Conservation (phyloP, 192 early-diverging fungal species). For the Pecoramyces ruminantium region DNA sequence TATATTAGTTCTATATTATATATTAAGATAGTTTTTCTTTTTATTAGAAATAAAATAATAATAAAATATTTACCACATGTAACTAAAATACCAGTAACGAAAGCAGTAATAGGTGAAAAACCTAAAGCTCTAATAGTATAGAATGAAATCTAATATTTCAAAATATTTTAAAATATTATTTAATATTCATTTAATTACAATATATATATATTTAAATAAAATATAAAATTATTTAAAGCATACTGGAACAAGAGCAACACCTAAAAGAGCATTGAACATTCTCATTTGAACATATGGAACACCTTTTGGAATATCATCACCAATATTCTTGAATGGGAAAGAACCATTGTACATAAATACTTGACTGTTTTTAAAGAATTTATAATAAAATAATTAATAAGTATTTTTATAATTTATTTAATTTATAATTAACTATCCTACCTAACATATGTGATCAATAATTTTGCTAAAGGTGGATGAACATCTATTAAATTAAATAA, state of each 20-base stretch:
- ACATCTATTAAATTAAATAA: neutral
- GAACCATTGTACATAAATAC: neutral
- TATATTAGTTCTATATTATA: too few species aligned
- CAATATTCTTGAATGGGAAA: neutral
- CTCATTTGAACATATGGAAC: neutral
- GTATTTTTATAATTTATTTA: too few species aligned
- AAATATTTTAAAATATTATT: too few species aligned
- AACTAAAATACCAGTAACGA: constrained; percentile 22
- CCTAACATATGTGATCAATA: neutral
- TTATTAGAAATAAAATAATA: constrained; percentile 13
- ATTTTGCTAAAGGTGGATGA: neutral
- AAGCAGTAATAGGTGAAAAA: constrained; percentile 11
- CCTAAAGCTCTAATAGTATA: constrained; percentile 28
- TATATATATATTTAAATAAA: too few species aligned
- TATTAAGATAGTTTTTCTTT: too few species aligned
- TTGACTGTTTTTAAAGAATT: neutral
- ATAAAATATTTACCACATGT: constrained; percentile 16
- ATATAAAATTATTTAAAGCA: too few species aligned
- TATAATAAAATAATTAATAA: too few species aligned
- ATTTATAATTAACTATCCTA: neutral
- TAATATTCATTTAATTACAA: neutral
- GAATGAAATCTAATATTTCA: constrained; percentile 25
- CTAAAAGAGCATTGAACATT: neutral
- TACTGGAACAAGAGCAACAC: constrained; percentile 3
- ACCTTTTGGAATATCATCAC: neutral